Conservation (phyloP, 148 eudicot species). For the Camellia japonica region DNA sequence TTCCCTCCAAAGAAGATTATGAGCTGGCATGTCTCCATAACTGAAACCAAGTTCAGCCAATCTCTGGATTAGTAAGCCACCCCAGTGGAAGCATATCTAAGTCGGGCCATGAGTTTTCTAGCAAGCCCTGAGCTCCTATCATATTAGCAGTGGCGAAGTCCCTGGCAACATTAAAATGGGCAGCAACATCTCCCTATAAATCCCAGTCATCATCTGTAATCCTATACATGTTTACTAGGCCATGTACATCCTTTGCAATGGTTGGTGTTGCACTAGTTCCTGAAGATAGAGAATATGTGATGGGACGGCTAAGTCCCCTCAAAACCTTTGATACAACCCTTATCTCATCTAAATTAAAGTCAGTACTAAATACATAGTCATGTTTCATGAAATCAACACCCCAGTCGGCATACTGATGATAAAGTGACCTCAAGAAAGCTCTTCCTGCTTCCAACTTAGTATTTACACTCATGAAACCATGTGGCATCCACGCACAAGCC, state of each 20-base stretch:
- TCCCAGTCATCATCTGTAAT: slow-evolving; percentile 99
- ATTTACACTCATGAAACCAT: slow-evolving; percentile 94
- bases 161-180: slow-evolving; percentile 76
- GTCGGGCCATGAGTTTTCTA: slow-evolving; percentile 95
- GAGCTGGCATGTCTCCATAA: too few species aligned
- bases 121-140: slow-evolving; percentile 70
- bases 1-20: too few species aligned
- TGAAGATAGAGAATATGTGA: slow-evolving; percentile 84
- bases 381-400: slow-evolving; percentile 93
- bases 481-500: slow-evolving; percentile 84
- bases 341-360: slow-evolving; percentile 76
- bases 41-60: too few species aligned
- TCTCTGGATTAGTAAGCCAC: slow-evolving; percentile 73
- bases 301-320: slow-evolving; percentile 46
- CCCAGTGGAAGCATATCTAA: slow-evolving; percentile 97
- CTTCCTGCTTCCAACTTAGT: slow-evolving; percentile 81
- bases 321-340: slow-evolving; percentile 78
- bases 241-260: slow-evolving; percentile 64
- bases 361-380: slow-evolving; percentile 95
- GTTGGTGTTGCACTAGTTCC: slow-evolving; percentile 82
- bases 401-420: slow-evolving; percentile 91
- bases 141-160: slow-evolving; percentile 72
- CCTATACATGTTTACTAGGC: slow-evolving; percentile 82
- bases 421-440: slow-evolving; percentile 87
- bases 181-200: slow-evolving; percentile 74